A percentile compares a stretch with the other conserved stretches of the same genome.
phyloP scores from a whole-genome alignment of 1,284 basidiomycete species.

The Gomphus bonarii region DNA sequence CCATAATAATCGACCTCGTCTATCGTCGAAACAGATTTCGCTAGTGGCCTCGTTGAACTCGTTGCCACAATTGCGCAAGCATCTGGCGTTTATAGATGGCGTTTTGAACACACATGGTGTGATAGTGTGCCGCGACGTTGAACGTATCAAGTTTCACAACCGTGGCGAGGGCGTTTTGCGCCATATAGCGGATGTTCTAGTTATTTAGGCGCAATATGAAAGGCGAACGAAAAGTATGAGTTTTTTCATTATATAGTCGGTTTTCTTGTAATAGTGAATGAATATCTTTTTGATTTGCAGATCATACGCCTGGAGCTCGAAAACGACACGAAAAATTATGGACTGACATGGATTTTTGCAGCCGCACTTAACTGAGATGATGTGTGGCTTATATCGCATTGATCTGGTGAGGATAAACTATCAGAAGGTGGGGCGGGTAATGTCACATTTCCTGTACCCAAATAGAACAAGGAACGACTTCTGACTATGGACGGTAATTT shows the following conservation, averaged over 20 bases:
- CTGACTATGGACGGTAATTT: no score
- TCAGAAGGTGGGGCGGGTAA: no score
- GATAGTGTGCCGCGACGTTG: slow-evolving; percentile 57
- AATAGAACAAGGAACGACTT: no score
- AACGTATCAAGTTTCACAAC: slow-evolving; percentile 44
- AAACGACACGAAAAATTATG: no score
- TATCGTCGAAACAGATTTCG: slow-evolving; percentile 29
- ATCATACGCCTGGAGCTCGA: no score
- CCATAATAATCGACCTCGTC: background rate
- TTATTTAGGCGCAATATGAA: background rate
- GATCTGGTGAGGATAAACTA: no score
- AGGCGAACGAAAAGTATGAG: no score
- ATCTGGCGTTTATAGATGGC: slow-evolving; percentile 47
- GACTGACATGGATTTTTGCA: background rate
- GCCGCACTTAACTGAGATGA: background rate
- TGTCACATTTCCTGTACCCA: no score
- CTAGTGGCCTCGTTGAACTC: slow-evolving; percentile 45
- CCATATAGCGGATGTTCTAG: slow-evolving; percentile 54
- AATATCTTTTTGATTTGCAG: no score
- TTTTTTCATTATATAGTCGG: no score
- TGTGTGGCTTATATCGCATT: no score
- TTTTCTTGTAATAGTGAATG: no score
- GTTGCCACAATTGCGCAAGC: slow-evolving; percentile 56
- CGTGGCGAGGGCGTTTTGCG: slow-evolving; percentile 51
- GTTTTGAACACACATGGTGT: slow-evolving; percentile 56